phyloP scores from a whole-genome alignment of 495 filamentous ascomycete species.

The Hypoxylon fragiforme region DNA sequence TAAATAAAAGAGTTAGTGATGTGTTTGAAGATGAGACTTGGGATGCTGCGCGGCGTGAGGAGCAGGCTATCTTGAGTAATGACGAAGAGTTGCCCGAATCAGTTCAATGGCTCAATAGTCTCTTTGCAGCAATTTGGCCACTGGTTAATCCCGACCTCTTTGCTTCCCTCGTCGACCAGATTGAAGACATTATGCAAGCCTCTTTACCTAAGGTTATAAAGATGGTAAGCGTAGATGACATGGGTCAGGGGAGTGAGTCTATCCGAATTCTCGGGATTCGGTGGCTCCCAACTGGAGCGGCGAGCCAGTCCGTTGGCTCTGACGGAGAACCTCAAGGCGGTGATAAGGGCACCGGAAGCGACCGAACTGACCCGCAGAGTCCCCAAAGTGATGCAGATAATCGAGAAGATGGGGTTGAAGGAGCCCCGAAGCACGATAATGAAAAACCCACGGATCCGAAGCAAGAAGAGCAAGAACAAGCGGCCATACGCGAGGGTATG shows the following conservation, averaged over 20 bases:
- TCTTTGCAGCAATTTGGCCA: slow-evolving; percentile 67
- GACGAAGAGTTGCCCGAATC: slow-evolving; percentile 59
- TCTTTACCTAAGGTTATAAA: slow-evolving; percentile 63
- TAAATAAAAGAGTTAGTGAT: slow-evolving; percentile 52
- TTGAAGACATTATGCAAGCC: slow-evolving; percentile 76
- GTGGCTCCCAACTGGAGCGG: slow-evolving; percentile 69
- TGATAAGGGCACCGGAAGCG: slow-evolving; percentile 44
- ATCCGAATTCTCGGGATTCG: slow-evolving; percentile 64
- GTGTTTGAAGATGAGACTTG: slow-evolving; percentile 66
- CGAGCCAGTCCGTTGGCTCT: slow-evolving; percentile 57
- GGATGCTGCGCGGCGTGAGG: slow-evolving; percentile 57
- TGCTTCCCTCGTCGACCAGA: slow-evolving; percentile 61
- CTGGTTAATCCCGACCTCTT: slow-evolving; percentile 73
- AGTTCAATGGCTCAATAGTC: slow-evolving; percentile 66
- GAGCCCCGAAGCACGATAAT: neutral
- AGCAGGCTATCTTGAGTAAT: slow-evolving; percentile 40
- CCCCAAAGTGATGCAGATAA: slow-evolving; percentile 41
- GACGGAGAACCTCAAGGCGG: slow-evolving; percentile 54
- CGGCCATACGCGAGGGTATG: slow-evolving; percentile 62
- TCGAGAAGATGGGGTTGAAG: slow-evolving; percentile 32
- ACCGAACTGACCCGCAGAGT: slow-evolving; percentile 51
- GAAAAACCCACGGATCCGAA: slow-evolving; percentile 28
- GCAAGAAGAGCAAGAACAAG: slow-evolving; percentile 46
- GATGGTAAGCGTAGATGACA: slow-evolving; percentile 70
- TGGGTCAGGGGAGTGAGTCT: slow-evolving; percentile 69